phyloP scores from a whole-genome alignment of 306 rosid genomes.

The Castanea sativa region DNA sequence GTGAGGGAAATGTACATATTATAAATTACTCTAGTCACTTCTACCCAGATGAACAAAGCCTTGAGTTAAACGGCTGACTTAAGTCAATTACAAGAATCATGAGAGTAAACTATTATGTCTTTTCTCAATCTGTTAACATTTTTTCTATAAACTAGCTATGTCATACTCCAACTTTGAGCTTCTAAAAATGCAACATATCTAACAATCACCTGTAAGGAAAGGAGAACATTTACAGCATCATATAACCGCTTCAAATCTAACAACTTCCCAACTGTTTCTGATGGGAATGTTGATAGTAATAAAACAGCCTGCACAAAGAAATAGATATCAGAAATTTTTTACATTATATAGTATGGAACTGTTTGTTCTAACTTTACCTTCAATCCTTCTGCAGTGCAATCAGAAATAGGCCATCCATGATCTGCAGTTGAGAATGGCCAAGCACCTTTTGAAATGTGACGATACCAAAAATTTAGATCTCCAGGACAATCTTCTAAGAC shows the following conservation, averaged over 20 bases:
- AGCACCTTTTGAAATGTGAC: constrained; percentile 90
- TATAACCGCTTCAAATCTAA: constrained; percentile 45
- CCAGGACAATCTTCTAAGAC: constrained; percentile 74
- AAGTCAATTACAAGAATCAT: background rate
- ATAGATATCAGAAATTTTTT: constrained; percentile 1
- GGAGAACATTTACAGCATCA: constrained; percentile 74
- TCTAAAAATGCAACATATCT: background rate
- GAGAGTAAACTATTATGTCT: background rate
- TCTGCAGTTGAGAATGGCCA: constrained; percentile 88
- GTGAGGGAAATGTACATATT: background rate
- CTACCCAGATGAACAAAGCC: background rate
- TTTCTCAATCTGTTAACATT: background rate
- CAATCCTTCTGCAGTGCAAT: constrained; percentile 89
- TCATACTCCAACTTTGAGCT: background rate
- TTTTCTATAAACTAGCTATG: background rate
- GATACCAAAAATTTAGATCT: constrained; percentile 70
- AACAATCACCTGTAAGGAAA: constrained; percentile 69
- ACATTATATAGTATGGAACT: background rate
- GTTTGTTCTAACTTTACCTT: constrained; percentile 34
- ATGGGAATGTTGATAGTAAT: constrained; percentile 53
- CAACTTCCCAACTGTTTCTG: constrained; percentile 71
- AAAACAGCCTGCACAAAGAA: constrained; percentile 53
- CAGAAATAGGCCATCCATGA: constrained; percentile 98
- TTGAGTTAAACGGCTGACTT: background rate
- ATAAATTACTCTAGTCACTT: background rate